Percentiles rank a stretch among this genome's conserved stretches.
These are phyloP conservation scores for Hyaloscypha hepaticicola DNA, from an alignment of 495 filamentous ascomycete species.

Conservation along the genomic window DNA sequence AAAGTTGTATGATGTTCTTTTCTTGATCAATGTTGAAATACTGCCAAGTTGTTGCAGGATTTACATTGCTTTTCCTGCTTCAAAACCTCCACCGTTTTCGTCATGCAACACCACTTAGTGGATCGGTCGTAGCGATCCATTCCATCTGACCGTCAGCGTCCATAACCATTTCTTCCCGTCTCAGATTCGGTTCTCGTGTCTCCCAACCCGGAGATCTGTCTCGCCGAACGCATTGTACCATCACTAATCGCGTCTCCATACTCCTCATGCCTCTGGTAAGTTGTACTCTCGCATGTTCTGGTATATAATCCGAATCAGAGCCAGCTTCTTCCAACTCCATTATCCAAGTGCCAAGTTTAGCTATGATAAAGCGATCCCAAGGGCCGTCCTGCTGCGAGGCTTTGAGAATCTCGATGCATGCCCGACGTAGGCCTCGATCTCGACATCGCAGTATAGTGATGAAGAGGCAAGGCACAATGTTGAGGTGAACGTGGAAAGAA, in stretches of 20 bases:
- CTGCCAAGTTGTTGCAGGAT: background rate
- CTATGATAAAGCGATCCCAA: slow-evolving; percentile 4
- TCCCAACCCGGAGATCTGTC: background rate
- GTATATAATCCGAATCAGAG: background rate
- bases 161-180: background rate
- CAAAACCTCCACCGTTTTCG: background rate
- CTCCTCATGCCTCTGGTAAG: background rate
- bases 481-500: background rate
- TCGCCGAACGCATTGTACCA: slow-evolving; percentile 5
- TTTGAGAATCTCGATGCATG: background rate
- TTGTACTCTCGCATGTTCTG: background rate
- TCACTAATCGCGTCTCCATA: slow-evolving; percentile 1
- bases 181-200: background rate
- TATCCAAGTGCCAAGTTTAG: background rate
- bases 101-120: background rate
- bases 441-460: slow-evolving; percentile 2
- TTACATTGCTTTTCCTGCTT: background rate
- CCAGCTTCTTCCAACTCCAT: slow-evolving; percentile 6
- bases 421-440: background rate
- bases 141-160: background rate
- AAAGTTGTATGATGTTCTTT: background rate
- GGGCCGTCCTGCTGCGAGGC: background rate
- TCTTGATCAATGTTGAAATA: background rate
- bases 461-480: background rate
- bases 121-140: background rate